A percentile compares a stretch with the other conserved stretches of the same genome.
Evolutionary conservation across 768 basidiomycete species (phyloP).

Genomic region (Suillus occidentalis): DNA sequence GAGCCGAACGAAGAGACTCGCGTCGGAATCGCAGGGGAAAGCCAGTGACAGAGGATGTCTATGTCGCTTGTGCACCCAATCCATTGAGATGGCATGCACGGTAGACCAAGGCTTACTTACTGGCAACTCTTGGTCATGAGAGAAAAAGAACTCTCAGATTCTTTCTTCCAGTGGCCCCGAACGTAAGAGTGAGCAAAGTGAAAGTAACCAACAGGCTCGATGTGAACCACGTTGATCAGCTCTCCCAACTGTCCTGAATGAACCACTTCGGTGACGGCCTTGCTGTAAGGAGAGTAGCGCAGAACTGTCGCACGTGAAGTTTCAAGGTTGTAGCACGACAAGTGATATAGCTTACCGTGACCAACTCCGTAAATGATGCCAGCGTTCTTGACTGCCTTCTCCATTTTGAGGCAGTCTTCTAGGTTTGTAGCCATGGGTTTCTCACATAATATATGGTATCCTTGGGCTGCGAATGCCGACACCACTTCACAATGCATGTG

Average conservation of each 20-base stretch:
- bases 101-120: conserved; percentile 47
- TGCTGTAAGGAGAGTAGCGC: conserved; percentile 83
- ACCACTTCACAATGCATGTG: conserved; percentile 75
- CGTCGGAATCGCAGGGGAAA: conserved; percentile 60
- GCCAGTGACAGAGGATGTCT: conserved; percentile 79
- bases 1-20: conserved; percentile 87
- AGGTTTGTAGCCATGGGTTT: conserved; percentile 86
- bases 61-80: conserved; percentile 59
- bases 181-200: conserved; percentile 93
- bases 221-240: conserved; percentile 78
- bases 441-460: conserved; percentile 89
- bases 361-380: conserved; percentile 83
- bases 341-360: conserved; percentile 55
- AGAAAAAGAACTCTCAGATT: conserved; percentile 71
- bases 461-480: conserved; percentile 72
- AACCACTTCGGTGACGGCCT: conserved; percentile 67
- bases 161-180: conserved; percentile 76
- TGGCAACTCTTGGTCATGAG: conserved; percentile 92
- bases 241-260: conserved; percentile 71
- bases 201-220: conserved; percentile 84
- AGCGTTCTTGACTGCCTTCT: conserved; percentile 64
- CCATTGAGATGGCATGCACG: conserved; percentile 5
- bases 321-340: not conserved
- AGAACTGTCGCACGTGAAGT: conserved; percentile 52
- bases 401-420: conserved; percentile 74